Percentiles rank a stretch among this genome's conserved stretches.
Conservation (phyloP, 1,284 basidiomycete species). For the Leccinum subrobustum region DNA sequence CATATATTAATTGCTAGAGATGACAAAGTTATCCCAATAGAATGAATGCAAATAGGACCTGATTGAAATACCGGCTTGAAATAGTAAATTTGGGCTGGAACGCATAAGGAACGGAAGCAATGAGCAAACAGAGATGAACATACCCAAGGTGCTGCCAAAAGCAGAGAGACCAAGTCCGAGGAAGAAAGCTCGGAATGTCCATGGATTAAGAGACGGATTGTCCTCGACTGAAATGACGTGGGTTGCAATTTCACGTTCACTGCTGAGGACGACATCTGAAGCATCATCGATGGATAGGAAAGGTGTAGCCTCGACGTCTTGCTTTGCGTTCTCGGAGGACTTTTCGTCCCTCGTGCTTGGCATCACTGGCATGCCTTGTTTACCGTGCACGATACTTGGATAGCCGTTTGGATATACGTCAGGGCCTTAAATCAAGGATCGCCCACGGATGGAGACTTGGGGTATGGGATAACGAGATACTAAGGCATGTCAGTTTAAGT, state of each 20-base stretch:
- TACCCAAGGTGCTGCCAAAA: conserved; percentile 52
- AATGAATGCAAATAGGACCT: not conserved
- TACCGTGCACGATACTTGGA: not conserved
- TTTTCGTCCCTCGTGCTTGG: conserved; percentile 32
- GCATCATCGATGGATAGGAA: conserved; percentile 13
- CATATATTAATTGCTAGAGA: conserved; percentile 45
- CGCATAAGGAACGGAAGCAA: not conserved
- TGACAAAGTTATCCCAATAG: not conserved
- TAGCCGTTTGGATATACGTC: not conserved
- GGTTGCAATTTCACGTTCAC: conserved; percentile 49
- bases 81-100: conserved; percentile 53
- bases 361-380: not conserved
- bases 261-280: conserved; percentile 36
- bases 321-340: conserved; percentile 18
- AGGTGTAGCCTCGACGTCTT: conserved; percentile 35
- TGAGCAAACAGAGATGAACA: not conserved
- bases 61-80: conserved; percentile 48
- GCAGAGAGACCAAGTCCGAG: conserved; percentile 61
- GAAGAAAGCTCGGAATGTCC: conserved; percentile 58
- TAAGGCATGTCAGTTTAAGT: conserved; percentile 4
- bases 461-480: not conserved
- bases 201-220: conserved; percentile 53
- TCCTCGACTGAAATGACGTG: conserved; percentile 55
- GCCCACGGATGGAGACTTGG: conserved; percentile 6
- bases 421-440: not conserved